A percentile compares a stretch with the other conserved stretches of the same genome.
Conservation (phyloP, 305 asterid genomes). For the Salvia sclarea region DNA sequence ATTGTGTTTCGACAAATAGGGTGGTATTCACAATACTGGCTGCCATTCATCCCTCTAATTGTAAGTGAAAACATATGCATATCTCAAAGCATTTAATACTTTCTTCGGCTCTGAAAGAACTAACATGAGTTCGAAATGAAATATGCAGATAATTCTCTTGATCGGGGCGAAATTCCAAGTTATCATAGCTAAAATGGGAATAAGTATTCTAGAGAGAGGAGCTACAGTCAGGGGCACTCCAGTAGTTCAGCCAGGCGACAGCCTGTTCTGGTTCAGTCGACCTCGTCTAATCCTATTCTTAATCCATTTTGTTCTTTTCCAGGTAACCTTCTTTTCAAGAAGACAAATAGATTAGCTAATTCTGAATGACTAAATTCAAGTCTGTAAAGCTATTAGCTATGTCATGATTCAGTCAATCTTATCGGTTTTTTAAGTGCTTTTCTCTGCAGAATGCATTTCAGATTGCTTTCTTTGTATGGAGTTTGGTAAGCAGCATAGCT, state of each 20-base stretch:
- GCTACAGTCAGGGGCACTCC: constrained; percentile 56
- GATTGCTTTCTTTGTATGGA: constrained; percentile 72
- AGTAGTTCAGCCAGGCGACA: constrained; percentile 52
- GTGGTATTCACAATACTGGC: constrained; percentile 62
- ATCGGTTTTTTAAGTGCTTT: background rate
- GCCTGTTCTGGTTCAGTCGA: constrained; percentile 64
- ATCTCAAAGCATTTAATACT: background rate
- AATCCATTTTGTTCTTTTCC: constrained; percentile 59
- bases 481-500: constrained; percentile 48
- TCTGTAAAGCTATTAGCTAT: background rate
- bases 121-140: background rate
- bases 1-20: constrained; percentile 48
- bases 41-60: constrained; percentile 66
- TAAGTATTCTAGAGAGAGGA: constrained; percentile 56
- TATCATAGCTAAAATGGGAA: constrained; percentile 68
- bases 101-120: background rate
- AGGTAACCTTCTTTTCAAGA: constrained; percentile 36
- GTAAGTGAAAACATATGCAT: constrained; percentile 38
- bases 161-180: constrained; percentile 61
- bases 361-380: background rate
- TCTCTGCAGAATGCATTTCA: constrained; percentile 69
- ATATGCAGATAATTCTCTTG: constrained; percentile 48
- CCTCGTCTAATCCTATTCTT: constrained; percentile 54
- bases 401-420: background rate
- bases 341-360: background rate